Conservation (phyloP, 495 filamentous ascomycete species). For the Aspergillus cristatus region DNA sequence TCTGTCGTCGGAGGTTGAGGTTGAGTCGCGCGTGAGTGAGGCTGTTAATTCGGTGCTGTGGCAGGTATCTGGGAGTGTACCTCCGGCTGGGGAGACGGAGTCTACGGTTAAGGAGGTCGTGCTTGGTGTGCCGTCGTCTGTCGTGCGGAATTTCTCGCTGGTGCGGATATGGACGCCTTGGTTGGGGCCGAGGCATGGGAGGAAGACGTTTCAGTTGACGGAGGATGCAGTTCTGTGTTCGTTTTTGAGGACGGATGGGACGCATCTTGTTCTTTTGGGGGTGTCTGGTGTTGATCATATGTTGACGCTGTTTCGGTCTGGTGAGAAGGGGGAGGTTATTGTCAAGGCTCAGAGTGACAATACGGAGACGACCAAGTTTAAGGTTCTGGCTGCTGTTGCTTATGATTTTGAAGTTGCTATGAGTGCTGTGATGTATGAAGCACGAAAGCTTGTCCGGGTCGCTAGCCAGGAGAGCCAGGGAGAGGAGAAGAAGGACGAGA, state of each 20-base stretch:
- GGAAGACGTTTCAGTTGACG: conserved; percentile 50
- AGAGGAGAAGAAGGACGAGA: too few species aligned
- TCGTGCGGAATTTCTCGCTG: conserved; percentile 61
- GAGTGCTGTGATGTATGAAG: conserved; percentile 77
- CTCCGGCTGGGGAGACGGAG: conserved; percentile 40
- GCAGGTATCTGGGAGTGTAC: conserved; percentile 50
- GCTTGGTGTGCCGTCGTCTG: conserved; percentile 54
- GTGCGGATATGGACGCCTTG: conserved; percentile 75
- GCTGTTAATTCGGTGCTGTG: conserved; percentile 63
- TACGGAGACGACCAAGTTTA: conserved; percentile 37
- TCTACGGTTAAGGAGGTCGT: conserved; percentile 47
- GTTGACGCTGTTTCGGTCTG: conserved; percentile 59
- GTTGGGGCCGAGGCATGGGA: conserved; percentile 83
- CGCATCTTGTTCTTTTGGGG: conserved; percentile 72
- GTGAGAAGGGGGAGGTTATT: conserved; percentile 54
- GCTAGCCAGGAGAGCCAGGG: conserved; percentile 16
- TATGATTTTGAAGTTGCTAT: conserved; percentile 67
- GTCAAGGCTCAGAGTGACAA: conserved; percentile 68
- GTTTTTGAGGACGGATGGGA: conserved; percentile 65
- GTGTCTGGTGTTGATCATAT: conserved; percentile 70
- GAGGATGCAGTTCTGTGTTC: conserved; percentile 75
- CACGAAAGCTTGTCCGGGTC: conserved; percentile 55
- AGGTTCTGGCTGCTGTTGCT: conserved; percentile 63
- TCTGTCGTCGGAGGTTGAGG: conserved; percentile 47
- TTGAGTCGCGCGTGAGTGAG: conserved; percentile 52